Evolutionary conservation across 768 basidiomycete species (phyloP).

Genomic region (Agaricus sinodeliciosus): DNA sequence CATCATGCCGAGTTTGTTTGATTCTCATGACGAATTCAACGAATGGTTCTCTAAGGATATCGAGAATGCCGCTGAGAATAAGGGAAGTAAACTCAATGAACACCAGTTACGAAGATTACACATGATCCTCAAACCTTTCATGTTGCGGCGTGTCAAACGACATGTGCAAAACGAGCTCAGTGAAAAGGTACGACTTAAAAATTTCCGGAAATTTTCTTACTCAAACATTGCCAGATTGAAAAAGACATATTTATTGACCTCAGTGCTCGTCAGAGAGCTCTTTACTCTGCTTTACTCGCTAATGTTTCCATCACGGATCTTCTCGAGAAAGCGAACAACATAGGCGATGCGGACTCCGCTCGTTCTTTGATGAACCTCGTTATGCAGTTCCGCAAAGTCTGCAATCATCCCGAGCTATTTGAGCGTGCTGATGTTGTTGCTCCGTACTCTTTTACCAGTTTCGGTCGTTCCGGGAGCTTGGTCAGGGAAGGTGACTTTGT

Average conservation of each 20-base stretch:
- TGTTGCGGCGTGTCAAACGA: constrained; percentile 93
- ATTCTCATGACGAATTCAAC: constrained; percentile 98
- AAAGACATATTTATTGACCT: constrained; percentile 92
- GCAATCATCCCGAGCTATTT: constrained; percentile 98
- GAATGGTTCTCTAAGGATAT: constrained; percentile 99
- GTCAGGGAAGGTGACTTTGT: constrained; percentile 85
- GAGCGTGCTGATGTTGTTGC: constrained; percentile 94
- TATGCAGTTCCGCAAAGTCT: constrained; percentile 99
- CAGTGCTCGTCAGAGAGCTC: constrained; percentile 82
- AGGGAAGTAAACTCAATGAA: constrained; percentile 87
- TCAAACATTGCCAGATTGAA: constrained; percentile 65
- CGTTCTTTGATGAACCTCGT: constrained; percentile 98
- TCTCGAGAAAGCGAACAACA: constrained; percentile 85
- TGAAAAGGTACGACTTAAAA: constrained; percentile 66
- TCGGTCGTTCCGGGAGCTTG: constrained; percentile 76
- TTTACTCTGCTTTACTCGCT: constrained; percentile 86
- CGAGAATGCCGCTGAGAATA: constrained; percentile 89
- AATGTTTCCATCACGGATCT: constrained; percentile 95
- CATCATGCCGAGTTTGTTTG: constrained; percentile 99
- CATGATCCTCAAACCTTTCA: constrained; percentile 99
- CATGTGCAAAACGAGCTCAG: constrained; percentile 99
- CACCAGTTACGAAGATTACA: constrained; percentile 92
- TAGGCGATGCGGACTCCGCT: constrained; percentile 87
- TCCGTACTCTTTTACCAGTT: constrained; percentile 84
- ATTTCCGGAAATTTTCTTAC: not conserved